Percentiles rank a stretch among this genome's conserved stretches.
Evolutionary conservation across 2,329 filamentous ascomycete genomes (phyloP).

Genomic region (Penicillium decumbens): DNA sequence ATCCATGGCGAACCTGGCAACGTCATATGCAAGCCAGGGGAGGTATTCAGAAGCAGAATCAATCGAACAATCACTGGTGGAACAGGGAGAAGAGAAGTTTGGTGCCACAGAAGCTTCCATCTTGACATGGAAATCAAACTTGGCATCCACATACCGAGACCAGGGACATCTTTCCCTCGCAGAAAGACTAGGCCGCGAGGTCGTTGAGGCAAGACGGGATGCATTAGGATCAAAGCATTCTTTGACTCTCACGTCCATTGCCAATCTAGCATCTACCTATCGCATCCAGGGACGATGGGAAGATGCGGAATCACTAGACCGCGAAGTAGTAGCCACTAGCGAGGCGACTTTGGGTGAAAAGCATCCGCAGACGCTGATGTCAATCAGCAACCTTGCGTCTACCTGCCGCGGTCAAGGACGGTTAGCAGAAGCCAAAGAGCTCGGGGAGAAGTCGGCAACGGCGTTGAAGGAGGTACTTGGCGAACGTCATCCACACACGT

Average conservation of each 20-base stretch:
- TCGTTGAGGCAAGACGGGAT: slow-evolving; percentile 4
- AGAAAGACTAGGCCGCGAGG: slow-evolving; percentile 7
- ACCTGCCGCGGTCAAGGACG: slow-evolving; percentile 10
- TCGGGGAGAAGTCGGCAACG: slow-evolving; percentile 7
- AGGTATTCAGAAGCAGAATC: slow-evolving; percentile 10
- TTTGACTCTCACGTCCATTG: slow-evolving; percentile 12
- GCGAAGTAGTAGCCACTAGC: slow-evolving; percentile 8
- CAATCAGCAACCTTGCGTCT: slow-evolving; percentile 15
- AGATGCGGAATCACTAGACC: slow-evolving; percentile 14
- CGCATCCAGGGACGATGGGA: slow-evolving; percentile 8
- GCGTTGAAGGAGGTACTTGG: slow-evolving; percentile 7
- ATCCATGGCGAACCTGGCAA: slow-evolving; percentile 12
- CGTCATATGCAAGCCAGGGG: slow-evolving; percentile 13
- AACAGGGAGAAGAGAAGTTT: slow-evolving; percentile 1
- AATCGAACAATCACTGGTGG: slow-evolving; percentile 4
- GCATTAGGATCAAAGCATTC: slow-evolving; percentile 4
- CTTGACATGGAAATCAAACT: slow-evolving; percentile 11
- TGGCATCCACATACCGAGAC: slow-evolving; percentile 12
- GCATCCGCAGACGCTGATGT: slow-evolving; percentile 17
- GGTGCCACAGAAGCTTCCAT: slow-evolving; percentile 1
- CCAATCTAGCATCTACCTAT: slow-evolving; percentile 15
- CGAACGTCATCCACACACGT: slow-evolving; percentile 9
- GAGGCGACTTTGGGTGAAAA: slow-evolving; percentile 6
- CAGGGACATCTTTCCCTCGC: slow-evolving; percentile 6
- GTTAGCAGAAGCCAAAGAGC: slow-evolving; percentile 10